Evolutionary conservation across 2,329 filamentous ascomycete genomes (phyloP).

Genomic region (Xylaria sp.): DNA sequence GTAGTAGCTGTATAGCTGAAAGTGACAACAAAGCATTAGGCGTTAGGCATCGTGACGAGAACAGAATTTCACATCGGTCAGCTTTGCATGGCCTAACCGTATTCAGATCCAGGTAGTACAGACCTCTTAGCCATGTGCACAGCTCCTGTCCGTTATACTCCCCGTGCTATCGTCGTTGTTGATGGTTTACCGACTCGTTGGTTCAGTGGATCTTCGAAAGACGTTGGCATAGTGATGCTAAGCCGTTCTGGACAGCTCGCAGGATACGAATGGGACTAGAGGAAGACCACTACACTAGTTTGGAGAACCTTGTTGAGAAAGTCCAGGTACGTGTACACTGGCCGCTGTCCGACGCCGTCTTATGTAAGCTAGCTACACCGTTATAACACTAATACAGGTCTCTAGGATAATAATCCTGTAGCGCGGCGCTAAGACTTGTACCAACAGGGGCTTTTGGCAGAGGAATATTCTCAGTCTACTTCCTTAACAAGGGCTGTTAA

Average conservation of each 20-base stretch:
- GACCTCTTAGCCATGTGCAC: conserved; percentile 5
- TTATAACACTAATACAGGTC: not conserved
- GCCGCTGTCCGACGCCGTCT: not conserved
- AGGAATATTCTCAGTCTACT: no score
- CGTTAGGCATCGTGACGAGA: not conserved
- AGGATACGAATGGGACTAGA: not conserved
- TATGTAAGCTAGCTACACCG: not conserved
- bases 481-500: no score
- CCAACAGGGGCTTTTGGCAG: no score
- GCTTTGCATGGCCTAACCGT: not conserved
- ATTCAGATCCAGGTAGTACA: not conserved
- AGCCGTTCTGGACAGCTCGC: not conserved
- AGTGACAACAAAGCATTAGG: not conserved
- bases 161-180: not conserved
- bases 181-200: conserved; percentile 1
- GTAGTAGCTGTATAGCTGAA: conserved; percentile 1
- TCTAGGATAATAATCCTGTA: no score
- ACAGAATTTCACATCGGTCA: not conserved
- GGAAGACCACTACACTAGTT: not conserved
- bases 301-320: not conserved
- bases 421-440: no score
- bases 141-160: conserved; percentile 5
- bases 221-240: not conserved
- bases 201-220: conserved; percentile 10
- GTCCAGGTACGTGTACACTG: not conserved